These are phyloP conservation scores for Aphanocladium album DNA, from an alignment of 2,329 filamentous ascomycete species.

Conservation along the genomic window DNA sequence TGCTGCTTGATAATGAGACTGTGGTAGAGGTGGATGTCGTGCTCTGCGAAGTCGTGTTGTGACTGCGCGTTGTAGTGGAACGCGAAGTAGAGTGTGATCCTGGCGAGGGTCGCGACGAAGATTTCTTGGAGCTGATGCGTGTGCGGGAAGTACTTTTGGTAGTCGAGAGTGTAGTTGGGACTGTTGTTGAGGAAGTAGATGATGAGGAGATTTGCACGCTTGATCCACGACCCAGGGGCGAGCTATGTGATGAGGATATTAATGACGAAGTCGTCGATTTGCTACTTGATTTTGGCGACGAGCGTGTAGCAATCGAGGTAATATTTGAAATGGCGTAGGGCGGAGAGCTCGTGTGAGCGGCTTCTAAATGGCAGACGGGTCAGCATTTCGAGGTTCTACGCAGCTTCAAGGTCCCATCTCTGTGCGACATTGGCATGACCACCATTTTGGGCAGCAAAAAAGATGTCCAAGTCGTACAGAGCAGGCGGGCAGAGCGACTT, in stretches of 20 bases:
- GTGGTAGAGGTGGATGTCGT: not conserved
- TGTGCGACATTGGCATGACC: not conserved
- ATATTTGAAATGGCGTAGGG: slow-evolving; percentile 7
- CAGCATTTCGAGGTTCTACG: not conserved
- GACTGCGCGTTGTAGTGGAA: not conserved
- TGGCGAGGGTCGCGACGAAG: not conserved
- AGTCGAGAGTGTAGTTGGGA: not conserved
- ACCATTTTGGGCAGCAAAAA: not conserved
- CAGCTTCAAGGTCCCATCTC: not conserved
- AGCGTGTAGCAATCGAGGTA: not conserved
- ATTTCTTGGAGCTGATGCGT: not conserved
- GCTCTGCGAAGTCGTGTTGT: not conserved
- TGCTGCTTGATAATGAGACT: not conserved
- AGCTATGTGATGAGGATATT: not conserved
- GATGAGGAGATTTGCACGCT: not conserved
- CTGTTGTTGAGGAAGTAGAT: not conserved
- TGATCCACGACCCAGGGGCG: not conserved
- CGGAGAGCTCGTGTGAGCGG: not conserved
- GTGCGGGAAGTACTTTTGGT: not conserved
- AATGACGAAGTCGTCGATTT: not conserved
- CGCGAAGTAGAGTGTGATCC: not conserved
- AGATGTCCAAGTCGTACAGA: not conserved
- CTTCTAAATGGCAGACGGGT: not conserved
- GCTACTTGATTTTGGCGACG: not conserved
- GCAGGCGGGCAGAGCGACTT: not conserved